A percentile compares a stretch with the other conserved stretches of the same genome.
These are phyloP conservation scores for Madurella fahalii DNA, from an alignment of 2,329 filamentous ascomycete species.

Conservation along the genomic window DNA sequence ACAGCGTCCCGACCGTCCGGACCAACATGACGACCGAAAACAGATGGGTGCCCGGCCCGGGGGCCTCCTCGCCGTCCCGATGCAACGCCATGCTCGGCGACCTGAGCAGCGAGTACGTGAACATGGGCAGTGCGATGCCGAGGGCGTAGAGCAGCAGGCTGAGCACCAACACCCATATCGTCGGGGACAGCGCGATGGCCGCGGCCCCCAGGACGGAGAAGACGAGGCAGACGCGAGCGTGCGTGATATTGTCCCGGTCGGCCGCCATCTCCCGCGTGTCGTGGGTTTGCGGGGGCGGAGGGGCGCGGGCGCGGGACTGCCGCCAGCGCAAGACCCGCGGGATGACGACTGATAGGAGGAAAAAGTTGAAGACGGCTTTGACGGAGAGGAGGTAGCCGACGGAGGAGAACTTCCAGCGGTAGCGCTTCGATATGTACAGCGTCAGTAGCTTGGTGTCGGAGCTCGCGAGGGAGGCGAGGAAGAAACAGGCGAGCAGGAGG, in stretches of 20 bases:
- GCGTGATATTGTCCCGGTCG: slow-evolving; percentile 32
- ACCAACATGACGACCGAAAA: slow-evolving; percentile 51
- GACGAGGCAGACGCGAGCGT: slow-evolving; percentile 36
- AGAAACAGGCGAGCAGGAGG: slow-evolving; percentile 42
- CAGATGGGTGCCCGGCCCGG: slow-evolving; percentile 35
- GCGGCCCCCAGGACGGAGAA: slow-evolving; percentile 41
- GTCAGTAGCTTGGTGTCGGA: slow-evolving; percentile 49
- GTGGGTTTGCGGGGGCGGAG: slow-evolving; percentile 5
- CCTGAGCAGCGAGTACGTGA: slow-evolving; percentile 46
- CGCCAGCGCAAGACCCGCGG: slow-evolving; percentile 28
- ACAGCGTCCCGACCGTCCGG: slow-evolving; percentile 44
- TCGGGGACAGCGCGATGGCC: slow-evolving; percentile 38
- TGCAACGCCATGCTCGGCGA: slow-evolving; percentile 36
- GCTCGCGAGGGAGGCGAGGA: slow-evolving; percentile 47
- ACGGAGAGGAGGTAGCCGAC: slow-evolving; percentile 46
- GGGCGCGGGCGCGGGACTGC: background rate
- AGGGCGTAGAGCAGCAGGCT: slow-evolving; percentile 45
- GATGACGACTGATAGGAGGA: slow-evolving; percentile 40
- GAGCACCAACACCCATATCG: slow-evolving; percentile 39
- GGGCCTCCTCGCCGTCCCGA: slow-evolving; percentile 8
- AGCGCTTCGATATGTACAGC: slow-evolving; percentile 49
- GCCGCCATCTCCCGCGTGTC: slow-evolving; percentile 13
- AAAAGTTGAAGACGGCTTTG: slow-evolving; percentile 47
- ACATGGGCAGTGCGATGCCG: slow-evolving; percentile 46
- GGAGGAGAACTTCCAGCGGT: slow-evolving; percentile 42